Evolutionary conservation across 345 rosid species (phyloP), one percentile per base, ranked within the genome.

Genomic region (Crucihimalaya himalaica): DNA sequence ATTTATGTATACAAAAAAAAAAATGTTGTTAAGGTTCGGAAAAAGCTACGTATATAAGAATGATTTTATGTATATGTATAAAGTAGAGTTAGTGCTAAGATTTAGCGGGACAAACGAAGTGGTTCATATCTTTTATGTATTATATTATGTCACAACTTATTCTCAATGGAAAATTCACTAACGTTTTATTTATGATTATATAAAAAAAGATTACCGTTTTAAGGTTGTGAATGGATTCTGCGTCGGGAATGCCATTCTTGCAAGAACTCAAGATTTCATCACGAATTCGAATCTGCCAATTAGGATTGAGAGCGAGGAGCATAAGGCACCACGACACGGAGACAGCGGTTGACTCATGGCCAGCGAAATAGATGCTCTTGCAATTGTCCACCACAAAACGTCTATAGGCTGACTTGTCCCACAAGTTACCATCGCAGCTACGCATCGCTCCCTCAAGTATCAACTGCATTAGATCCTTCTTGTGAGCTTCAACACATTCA

Each of bases 341-440:
- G 18, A 87, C 69, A 1, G 93, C 93, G 8, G 90, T 89, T 7
- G 97, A 70, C 46, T 87, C 97, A 52, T 86, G 86, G 7, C 96
- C 96, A 0, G 96, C 93, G 4, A 91, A 88, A 81, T 89, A 92
- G 35, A 92, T 85, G 78, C 83, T 87, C 80, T 92, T 92, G 81
- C 96, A 89, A 67, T 92, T 92, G 47, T 92, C 96, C 21, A 89
- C 89, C 2, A 92, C 84, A 63, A 92, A 89, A n/a, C 73, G 61
- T 80, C 76, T 86, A 3, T 86, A 79, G 5, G 90, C 78, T 13
- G 74, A 86, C 51, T 75, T 84, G 34, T 70, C 75, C 45, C 13
- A 74, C 55, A 75, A 70, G 47, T 74, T 83, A 71, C 63, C 77
- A 21, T 51, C 72, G 11, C 57, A 47, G 14, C 53, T 54, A 63